Percentiles rank a stretch among this genome's conserved stretches.
phyloP scores from a whole-genome alignment of 169 alveolate genomes.

The Eimeria sp. region DNA sequence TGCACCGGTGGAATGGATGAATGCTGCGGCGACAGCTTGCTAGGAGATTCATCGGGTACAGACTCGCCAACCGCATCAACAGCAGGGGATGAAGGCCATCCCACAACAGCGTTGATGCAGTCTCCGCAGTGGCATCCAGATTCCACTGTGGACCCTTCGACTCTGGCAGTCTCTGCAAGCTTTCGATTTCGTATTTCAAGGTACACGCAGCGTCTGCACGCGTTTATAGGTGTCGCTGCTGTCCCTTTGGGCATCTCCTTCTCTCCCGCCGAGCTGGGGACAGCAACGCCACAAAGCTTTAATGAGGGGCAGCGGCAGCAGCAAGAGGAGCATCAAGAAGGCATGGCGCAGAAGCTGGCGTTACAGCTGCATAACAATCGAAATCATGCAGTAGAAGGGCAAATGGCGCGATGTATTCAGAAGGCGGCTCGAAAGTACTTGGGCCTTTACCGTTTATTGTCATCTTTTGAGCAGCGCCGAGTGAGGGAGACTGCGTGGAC shows the following conservation, averaged over 20 bases:
- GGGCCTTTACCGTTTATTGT: conserved; percentile 14
- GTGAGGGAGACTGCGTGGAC: conserved; percentile 36
- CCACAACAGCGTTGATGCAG: not conserved
- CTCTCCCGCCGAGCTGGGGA: not conserved
- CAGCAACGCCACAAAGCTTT: not conserved
- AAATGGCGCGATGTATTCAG: not conserved
- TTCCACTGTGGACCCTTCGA: not conserved
- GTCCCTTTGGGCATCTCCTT: conserved; percentile 1
- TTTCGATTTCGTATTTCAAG: conserved; percentile 69
- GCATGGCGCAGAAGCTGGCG: conserved; percentile 3
- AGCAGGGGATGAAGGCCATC: not conserved
- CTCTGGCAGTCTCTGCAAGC: not conserved
- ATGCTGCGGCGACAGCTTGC: not conserved
- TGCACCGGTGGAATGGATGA: not conserved
- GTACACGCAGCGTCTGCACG: conserved; percentile 78
- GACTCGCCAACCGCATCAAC: not conserved
- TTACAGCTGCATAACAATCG: not conserved
- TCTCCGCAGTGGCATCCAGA: not conserved
- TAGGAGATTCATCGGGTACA: not conserved
- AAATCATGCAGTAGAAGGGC: not conserved
- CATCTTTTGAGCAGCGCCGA: conserved; percentile 65
- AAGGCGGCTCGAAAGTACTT: conserved; percentile 5
- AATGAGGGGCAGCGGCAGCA: not conserved
- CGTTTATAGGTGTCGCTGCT: not conserved
- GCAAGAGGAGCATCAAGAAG: conserved; percentile 8